Evolutionary conservation across 352 stramenopile species (phyloP), one percentile per base, ranked within the genome.

Genomic region (Pythium insidiosum): DNA sequence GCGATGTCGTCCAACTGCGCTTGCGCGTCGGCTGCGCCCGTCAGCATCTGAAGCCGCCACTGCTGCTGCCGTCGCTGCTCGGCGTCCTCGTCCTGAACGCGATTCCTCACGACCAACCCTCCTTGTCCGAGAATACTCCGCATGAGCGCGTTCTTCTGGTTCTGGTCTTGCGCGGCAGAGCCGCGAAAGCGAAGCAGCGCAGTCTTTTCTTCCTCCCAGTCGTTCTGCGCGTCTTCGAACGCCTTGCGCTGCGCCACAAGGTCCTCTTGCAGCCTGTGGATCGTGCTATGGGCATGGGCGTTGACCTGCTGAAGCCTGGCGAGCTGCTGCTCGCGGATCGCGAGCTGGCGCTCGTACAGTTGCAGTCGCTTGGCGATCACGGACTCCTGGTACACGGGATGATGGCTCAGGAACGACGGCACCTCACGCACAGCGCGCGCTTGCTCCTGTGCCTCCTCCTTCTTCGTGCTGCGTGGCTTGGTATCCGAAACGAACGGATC

Each of bases 161-260:
- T n/a, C n/a, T n/a, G n/a, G n/a, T n/a, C n/a, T n/a, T n/a, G n/a
- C n/a, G n/a, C n/a, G n/a, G n/a, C n/a, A n/a, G n/a, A n/a, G 1
- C 60, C 61, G 47, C 68, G 67, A 39, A 73, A 72, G 5, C 68
- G 50, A 37, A 84, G 11, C 23, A 84, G 50, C 1, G 52, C 52
- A 11, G 59, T 58, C 33, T 73, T 77, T 37, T 88, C 67, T n/a
- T 84, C 55, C 36, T 89, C 77, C 70, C 73, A 86, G 22, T 73
- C 65, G 15, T 77, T 56, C 33, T 87, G 71, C 3, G 68, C 67
- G 0, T 63, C 57, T 6, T 48, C 42, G 37, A 86, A 61, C 24
- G 73, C 69, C 13, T 79, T 57, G 6, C 78, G 56, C 11, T 65
- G 56, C 1, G 48, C 29, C 38, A 78, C 41, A 0, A 87, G 43